Evolutionary conservation across 179 eudicot species (phyloP).

Genomic region (Pouteria campechiana): DNA sequence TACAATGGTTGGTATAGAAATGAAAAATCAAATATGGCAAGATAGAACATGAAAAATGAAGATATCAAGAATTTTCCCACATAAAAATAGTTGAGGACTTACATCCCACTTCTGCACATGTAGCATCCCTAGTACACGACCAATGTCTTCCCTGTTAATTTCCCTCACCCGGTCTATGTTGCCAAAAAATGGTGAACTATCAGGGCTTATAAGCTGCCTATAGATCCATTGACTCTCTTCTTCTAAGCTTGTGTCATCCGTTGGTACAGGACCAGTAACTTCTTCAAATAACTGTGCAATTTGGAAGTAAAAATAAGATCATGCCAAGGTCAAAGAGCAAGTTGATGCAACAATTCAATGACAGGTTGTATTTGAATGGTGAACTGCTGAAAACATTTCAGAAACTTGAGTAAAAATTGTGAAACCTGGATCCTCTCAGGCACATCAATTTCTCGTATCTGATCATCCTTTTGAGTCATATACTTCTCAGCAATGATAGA

Average conservation of each 20-base stretch:
- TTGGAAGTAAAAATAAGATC: background rate
- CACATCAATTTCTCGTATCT: constrained; percentile 55
- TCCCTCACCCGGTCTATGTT: constrained; percentile 23
- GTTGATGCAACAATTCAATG: too few species aligned
- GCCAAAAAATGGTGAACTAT: constrained; percentile 33
- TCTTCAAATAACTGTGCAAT: constrained; percentile 53
- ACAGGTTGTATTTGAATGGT: too few species aligned
- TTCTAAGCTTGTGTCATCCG: constrained; percentile 39
- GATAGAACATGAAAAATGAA: background rate
- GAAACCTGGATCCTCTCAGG: constrained; percentile 95
- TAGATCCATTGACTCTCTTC: constrained; percentile 86
- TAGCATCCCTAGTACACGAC: constrained; percentile 56
- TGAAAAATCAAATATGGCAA: background rate
- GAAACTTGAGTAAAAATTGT: background rate
- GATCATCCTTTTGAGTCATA: constrained; percentile 80
- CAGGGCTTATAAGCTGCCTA: constrained; percentile 55
- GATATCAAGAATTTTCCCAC: constrained; percentile 1
- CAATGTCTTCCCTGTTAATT: constrained; percentile 52
- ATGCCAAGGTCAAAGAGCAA: too few species aligned
- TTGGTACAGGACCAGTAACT: constrained; percentile 75
- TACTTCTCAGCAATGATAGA: constrained; percentile 57
- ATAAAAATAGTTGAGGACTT: constrained; percentile 9
- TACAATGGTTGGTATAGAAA: constrained; percentile 4
- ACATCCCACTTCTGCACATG: constrained; percentile 91
- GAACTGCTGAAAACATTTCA: background rate